Conservation (phyloP, 164 flowering plant species). For the Vitis labrusca region DNA sequence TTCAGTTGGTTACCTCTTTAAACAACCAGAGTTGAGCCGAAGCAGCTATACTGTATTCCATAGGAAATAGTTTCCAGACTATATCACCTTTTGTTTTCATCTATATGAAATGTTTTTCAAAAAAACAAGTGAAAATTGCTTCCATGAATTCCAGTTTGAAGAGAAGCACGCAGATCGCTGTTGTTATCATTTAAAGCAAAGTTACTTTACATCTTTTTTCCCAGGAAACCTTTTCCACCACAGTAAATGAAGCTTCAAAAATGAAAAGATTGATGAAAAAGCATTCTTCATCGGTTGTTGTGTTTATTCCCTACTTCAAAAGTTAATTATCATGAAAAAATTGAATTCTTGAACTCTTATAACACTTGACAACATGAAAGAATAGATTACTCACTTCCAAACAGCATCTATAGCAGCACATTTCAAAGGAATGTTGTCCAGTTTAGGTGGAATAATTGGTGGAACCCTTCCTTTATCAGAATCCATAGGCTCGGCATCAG, state of each 20-base stretch:
- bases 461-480: background rate
- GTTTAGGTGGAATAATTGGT: background rate
- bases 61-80: too few species aligned
- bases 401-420: constrained; percentile 17
- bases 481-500: background rate
- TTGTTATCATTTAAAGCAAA: background rate
- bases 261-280: too few species aligned
- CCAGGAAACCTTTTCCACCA: background rate
- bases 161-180: background rate
- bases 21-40: background rate
- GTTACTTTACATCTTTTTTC: background rate
- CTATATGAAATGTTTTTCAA: too few species aligned
- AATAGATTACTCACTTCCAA: constrained; percentile 34
- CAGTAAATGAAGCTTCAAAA: background rate
- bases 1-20: background rate
- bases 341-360: too few species aligned
- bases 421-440: background rate
- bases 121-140: too few species aligned
- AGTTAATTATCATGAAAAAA: background rate
- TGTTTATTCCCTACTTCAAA: background rate
- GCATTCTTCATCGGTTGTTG: too few species aligned
- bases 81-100: too few species aligned
- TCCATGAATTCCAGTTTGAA: too few species aligned
- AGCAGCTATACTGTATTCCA: background rate
- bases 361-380: background rate